These are phyloP conservation scores for Calonectria crousiana DNA, from an alignment of 2,329 filamentous ascomycete species.

Conservation along the genomic window DNA sequence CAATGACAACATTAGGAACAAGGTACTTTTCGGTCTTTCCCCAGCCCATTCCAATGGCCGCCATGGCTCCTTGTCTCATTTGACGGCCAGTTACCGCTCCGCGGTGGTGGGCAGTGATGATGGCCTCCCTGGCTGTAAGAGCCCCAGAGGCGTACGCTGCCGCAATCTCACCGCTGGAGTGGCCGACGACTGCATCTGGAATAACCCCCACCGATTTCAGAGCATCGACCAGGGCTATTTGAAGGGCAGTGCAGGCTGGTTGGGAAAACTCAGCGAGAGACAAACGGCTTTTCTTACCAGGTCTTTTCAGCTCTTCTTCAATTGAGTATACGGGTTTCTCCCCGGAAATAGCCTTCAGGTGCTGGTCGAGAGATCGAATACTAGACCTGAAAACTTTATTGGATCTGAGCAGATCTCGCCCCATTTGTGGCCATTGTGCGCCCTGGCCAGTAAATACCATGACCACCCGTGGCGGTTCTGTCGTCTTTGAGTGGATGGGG, in stretches of 20 bases:
- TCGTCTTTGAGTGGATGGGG: background rate
- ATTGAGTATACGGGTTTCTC: background rate
- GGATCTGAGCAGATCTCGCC: background rate
- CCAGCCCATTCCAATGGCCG: too few species aligned
- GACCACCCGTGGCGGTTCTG: background rate
- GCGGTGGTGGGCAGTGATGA: too few species aligned
- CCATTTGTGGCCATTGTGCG: background rate
- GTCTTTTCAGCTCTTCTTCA: background rate
- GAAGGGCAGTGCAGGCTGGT: background rate
- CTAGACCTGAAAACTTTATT: background rate
- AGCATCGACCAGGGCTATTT: constrained; percentile 16
- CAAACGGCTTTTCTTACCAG: background rate
- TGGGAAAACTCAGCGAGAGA: background rate
- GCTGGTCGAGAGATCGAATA: background rate
- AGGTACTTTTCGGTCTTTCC: too few species aligned
- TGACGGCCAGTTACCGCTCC: too few species aligned
- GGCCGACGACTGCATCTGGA: background rate
- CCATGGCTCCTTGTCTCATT: too few species aligned
- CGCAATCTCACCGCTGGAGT: constrained; percentile 26
- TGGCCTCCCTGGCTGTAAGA: too few species aligned
- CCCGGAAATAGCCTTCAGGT: background rate
- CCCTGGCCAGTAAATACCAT: background rate
- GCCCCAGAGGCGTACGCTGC: constrained; percentile 16
- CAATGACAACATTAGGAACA: too few species aligned
- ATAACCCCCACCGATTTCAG: background rate